Base-by-base conservation (phyloP, 1,284 basidiomycete species). In the Puccinia sorghi region DNA sequence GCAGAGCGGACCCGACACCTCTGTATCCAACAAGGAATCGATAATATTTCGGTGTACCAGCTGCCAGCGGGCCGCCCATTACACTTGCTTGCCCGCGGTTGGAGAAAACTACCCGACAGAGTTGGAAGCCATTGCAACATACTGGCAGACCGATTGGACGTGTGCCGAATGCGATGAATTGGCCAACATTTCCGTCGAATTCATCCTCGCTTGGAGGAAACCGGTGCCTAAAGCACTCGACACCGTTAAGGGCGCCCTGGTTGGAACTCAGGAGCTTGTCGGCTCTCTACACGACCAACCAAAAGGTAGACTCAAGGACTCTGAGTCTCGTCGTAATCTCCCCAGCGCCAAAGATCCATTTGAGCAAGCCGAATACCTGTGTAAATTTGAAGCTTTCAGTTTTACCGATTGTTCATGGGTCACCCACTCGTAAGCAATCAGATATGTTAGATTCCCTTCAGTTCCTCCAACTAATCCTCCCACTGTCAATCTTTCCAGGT, bases 181-280 rank as follows among this genome's bases (percentile, higher is more conserved):
- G 84, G 86, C 86, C 13, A 90, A 72, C 9, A 52, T 90, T 83
- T 83, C 85, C 1, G 86, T 94, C n/a, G 93, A 97, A 84, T 90
- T 91, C 84, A 92, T 97, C 81, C 87, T 97, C 57, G 94, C 93
- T 0, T 97, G 94, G 94, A 88, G 93, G 50, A 72, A 79, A 32
- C 41, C 67, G 43, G 56, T 64, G 7, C 57, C 70, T 41, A 75
- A 43, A 80, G 80, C 66, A 17, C 64, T 27, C 39, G 72, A 41
- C 37, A 43, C 63, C 2, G 3, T 57, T 17, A 69, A 64, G 27
- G 78, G 64, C 6, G 75, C 78, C 9, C 72, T 72, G 43, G 32
- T 66, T 69, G 80, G 78, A 20, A 46, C 78, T 57, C 80, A 80
- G 39, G 80, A 80, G 48, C 70, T 81, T 39, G 67, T 63, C 7